Evolutionary conservation across 257 asterid genomes (phyloP).

Genomic region (Nicotiana paniculata): DNA sequence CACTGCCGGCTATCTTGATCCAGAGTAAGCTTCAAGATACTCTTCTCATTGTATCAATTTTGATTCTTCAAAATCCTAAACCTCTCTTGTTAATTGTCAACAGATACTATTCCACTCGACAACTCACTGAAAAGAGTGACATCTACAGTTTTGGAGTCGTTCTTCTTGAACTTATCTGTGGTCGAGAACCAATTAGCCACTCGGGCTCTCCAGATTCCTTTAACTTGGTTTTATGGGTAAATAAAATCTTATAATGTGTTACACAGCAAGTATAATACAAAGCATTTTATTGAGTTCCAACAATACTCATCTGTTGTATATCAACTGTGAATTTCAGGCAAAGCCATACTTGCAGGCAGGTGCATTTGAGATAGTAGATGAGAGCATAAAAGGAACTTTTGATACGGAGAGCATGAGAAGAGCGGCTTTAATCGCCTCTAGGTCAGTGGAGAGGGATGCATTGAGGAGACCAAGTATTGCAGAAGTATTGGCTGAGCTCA

Average conservation of each 20-base stretch:
- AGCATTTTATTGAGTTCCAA: neutral
- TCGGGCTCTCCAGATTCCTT: slow-evolving; percentile 91
- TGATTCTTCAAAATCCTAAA: neutral
- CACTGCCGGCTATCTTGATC: slow-evolving; percentile 97
- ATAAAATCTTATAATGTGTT: neutral
- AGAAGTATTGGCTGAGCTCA: slow-evolving; percentile 66
- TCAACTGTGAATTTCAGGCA: slow-evolving; percentile 49
- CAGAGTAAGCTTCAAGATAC: slow-evolving; percentile 45
- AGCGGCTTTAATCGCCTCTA: slow-evolving; percentile 75
- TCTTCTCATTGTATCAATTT: neutral
- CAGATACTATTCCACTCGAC: slow-evolving; percentile 88
- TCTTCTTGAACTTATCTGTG: slow-evolving; percentile 88
- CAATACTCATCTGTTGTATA: neutral
- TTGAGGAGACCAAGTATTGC: slow-evolving; percentile 64
- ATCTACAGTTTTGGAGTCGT: slow-evolving; percentile 93
- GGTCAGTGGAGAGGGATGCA: slow-evolving; percentile 88
- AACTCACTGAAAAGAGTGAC: slow-evolving; percentile 87
- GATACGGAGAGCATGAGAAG: slow-evolving; percentile 85
- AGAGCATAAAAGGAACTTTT: slow-evolving; percentile 59
- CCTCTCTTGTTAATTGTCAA: neutral
- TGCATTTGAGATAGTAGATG: slow-evolving; percentile 87
- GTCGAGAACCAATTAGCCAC: slow-evolving; percentile 85
- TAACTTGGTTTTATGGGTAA: slow-evolving; percentile 86
- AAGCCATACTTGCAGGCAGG: slow-evolving; percentile 97
- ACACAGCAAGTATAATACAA: neutral